Evolutionary conservation across 2,329 filamentous ascomycete species (phyloP), one percentile per base, ranked within the genome.

Genomic region (Pyricularia pennisetigena): DNA sequence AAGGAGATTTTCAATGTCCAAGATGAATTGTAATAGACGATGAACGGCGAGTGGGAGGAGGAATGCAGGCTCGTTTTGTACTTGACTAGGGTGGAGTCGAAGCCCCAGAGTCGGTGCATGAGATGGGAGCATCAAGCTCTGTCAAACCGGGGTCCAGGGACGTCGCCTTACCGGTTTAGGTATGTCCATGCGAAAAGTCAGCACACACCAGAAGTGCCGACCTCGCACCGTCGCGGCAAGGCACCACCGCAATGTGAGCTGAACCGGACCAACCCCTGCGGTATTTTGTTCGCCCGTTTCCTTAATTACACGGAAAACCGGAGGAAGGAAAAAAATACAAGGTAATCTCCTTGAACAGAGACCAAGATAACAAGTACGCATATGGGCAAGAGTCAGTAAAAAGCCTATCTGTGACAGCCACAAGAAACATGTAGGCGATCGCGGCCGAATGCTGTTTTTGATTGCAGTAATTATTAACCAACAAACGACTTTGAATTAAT

Each of bases 91-190:
- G 41, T 54, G 41, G 41, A 54, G 41, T n/a, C 41, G 41, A 54
- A 16, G 41, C 41, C 41, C 41, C 41, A 54, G 41, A 54, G 41
- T 54, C 20, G 20, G 41, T 54, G 41, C 41, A 54, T 54, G 20
- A 54, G 20, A 54, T 54, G 41, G 41, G 41, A 54, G 41, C 41
- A n/a, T 54, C 41, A 54, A 54, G 41, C 41, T 54, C 41, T n/a
- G 16, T n/a, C 20, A 54, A 54, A n/a, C 41, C 41, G 20, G 41
- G 41, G 41, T 54, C 41, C 41, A 54, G 41, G 41, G 20, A 54
- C n/a, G 23, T 24, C 57, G 67, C 67, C 49, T 65, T 64, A n/a
- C 67, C 20, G 35, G 26, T 65, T 68, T 65, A 54, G 67, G 67
- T 26, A 68, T 32, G 61, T 68, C 61, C 62, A 68, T 65, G 62